Percentiles rank a stretch among this genome's conserved stretches.
Evolutionary conservation across 225 moss, liverwort and hornwort genomes (phyloP).

Genomic region (Anthoceros angustus): DNA sequence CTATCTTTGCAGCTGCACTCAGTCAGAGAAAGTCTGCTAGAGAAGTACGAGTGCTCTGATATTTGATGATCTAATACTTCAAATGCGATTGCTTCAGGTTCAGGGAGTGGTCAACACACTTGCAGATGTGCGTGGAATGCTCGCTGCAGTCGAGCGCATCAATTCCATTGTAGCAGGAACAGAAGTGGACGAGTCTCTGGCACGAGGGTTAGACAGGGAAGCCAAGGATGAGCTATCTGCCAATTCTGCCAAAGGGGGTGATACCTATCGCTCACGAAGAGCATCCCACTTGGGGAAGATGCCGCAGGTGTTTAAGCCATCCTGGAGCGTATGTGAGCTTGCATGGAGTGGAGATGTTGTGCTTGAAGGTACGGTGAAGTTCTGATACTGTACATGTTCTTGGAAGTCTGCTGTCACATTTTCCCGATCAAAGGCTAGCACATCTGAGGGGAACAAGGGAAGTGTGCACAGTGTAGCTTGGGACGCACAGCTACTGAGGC

Average conservation of each 20-base stretch:
- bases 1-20: neutral
- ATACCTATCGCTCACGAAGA: slow-evolving; percentile 18
- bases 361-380: slow-evolving; percentile 50
- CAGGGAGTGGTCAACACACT: slow-evolving; percentile 90
- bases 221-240: slow-evolving; percentile 40
- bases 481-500: too few species aligned
- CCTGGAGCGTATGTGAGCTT: slow-evolving; percentile 53
- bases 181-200: slow-evolving; percentile 84
- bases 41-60: neutral
- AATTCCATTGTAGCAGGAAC: slow-evolving; percentile 56
- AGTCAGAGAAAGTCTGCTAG: neutral
- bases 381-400: neutral
- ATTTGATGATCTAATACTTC: neutral
- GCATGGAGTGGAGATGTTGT: slow-evolving; percentile 93
- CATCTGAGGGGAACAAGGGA: neutral
- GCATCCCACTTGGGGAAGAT: neutral
- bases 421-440: neutral
- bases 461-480: too few species aligned
- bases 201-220: slow-evolving; percentile 73
- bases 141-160: slow-evolving; percentile 63
- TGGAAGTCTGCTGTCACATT: neutral
- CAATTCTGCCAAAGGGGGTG: slow-evolving; percentile 16
- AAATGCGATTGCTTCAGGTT: slow-evolving; percentile 32
- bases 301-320: slow-evolving; percentile 8
- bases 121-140: slow-evolving; percentile 74